Percentiles rank a stretch among this genome's conserved stretches.
These are phyloP conservation scores for Trichoderma asperellum DNA, from an alignment of 2,329 filamentous ascomycete genomes.

Conservation along the genomic window DNA sequence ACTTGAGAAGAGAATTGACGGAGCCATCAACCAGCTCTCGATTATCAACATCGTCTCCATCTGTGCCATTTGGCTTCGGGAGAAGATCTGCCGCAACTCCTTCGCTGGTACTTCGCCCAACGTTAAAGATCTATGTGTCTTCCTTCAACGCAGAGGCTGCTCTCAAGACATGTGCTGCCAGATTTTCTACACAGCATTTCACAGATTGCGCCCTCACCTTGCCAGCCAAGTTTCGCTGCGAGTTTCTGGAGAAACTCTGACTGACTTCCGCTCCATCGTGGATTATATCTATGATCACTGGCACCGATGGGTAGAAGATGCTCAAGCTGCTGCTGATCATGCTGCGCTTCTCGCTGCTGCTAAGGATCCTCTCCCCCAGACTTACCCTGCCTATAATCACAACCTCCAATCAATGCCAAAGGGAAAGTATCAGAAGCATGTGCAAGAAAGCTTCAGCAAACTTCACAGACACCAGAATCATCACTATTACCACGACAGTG, in stretches of 20 bases:
- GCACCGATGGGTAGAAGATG: background rate
- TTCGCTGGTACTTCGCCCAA: background rate
- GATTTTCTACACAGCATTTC: conserved; percentile 14
- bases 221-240: background rate
- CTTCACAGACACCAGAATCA: conserved; percentile 2
- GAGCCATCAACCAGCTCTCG: conserved; percentile 27
- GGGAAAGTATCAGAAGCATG: background rate
- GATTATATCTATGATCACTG: conserved; percentile 11
- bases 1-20: conserved; percentile 33
- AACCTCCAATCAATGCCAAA: background rate
- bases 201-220: background rate
- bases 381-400: conserved; percentile 16
- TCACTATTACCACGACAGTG: background rate
- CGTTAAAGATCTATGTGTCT: conserved; percentile 2
- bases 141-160: conserved; percentile 12
- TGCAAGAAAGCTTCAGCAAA: background rate
- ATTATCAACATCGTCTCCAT: conserved; percentile 33
- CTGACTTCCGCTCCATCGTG: conserved; percentile 1
- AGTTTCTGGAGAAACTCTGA: background rate
- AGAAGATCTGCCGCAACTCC: conserved; percentile 26
- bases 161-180: conserved; percentile 23
- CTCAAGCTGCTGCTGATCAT: background rate
- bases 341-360: background rate
- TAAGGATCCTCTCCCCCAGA: background rate
- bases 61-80: conserved; percentile 38